phyloP scores from a whole-genome alignment of 1,284 basidiomycete species.

The Somion occarium region DNA sequence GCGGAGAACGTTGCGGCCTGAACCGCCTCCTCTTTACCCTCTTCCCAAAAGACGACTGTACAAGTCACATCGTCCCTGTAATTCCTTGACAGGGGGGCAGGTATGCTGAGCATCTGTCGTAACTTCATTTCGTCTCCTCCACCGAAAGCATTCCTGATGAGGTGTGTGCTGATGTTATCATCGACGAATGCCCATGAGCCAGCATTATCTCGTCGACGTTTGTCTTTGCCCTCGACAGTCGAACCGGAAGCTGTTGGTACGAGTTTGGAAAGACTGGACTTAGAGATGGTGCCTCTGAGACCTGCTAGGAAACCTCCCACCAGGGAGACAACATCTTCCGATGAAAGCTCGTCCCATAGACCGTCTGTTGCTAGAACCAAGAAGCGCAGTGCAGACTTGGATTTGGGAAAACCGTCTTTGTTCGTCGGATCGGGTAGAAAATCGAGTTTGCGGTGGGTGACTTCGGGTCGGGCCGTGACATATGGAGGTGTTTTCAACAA shows the following conservation, averaged over 20 bases:
- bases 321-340: constrained; percentile 91
- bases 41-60: constrained; percentile 84
- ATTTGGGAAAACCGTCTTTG: not conserved
- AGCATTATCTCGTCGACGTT: constrained; percentile 29
- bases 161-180: constrained; percentile 83
- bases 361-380: constrained; percentile 67
- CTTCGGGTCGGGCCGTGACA: constrained; percentile 86
- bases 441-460: constrained; percentile 73
- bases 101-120: constrained; percentile 79
- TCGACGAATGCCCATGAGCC: constrained; percentile 83
- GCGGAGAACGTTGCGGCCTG: constrained; percentile 15
- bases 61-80: constrained; percentile 89
- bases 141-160: constrained; percentile 93
- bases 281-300: constrained; percentile 59
- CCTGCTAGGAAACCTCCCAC: constrained; percentile 82
- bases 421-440: constrained; percentile 29
- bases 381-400: constrained; percentile 42
- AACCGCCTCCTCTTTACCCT: constrained; percentile 39
- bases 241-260: constrained; percentile 52
- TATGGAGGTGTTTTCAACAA: constrained; percentile 89
- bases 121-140: constrained; percentile 73
- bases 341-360: constrained; percentile 92
- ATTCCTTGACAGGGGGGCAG: constrained; percentile 73
- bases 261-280: constrained; percentile 46
- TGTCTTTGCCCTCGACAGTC: constrained; percentile 66